A percentile compares a stretch with the other conserved stretches of the same genome.
phyloP scores from a whole-genome alignment of 768 basidiomycete genomes.

The Mycena indigotica region DNA sequence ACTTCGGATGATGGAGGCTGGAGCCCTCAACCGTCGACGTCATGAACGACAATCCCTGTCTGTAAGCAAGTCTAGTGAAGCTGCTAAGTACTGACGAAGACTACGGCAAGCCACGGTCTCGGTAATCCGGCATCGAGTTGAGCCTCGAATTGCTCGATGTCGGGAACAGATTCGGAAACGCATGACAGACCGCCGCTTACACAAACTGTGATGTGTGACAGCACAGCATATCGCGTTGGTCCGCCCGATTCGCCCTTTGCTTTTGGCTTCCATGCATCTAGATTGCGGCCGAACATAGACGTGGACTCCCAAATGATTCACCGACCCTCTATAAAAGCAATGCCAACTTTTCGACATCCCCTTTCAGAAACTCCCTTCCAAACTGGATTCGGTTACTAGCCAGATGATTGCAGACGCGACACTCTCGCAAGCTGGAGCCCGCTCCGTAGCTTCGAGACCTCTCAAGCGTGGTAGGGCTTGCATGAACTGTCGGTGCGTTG shows the following conservation, averaged over 20 bases:
- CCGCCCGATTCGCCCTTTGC: not conserved
- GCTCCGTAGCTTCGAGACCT: not conserved
- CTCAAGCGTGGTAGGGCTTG: constrained; percentile 1
- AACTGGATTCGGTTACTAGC: not conserved
- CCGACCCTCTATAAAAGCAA: not conserved
- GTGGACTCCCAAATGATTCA: not conserved
- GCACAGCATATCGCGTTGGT: not conserved
- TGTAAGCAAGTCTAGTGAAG: too few relatives aligned
- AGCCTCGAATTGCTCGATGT: too few relatives aligned
- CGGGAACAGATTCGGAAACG: too few relatives aligned
- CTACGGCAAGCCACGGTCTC: too few relatives aligned
- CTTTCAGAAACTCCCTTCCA: not conserved
- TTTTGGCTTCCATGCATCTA: not conserved
- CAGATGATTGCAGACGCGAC: not conserved
- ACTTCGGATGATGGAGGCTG: too few relatives aligned
- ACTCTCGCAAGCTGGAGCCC: not conserved
- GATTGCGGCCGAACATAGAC: not conserved
- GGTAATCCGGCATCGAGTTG: too few relatives aligned
- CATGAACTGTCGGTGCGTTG: constrained; percentile 4
- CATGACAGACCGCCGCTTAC: too few relatives aligned
- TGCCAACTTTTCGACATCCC: not conserved
- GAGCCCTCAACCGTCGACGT: too few relatives aligned
- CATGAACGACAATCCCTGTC: too few relatives aligned
- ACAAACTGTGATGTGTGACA: not conserved
- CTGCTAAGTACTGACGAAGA: too few relatives aligned